Evolutionary conservation across 2,329 filamentous ascomycete genomes (phyloP).

Genomic region (Cucurbitaria berberidis): DNA sequence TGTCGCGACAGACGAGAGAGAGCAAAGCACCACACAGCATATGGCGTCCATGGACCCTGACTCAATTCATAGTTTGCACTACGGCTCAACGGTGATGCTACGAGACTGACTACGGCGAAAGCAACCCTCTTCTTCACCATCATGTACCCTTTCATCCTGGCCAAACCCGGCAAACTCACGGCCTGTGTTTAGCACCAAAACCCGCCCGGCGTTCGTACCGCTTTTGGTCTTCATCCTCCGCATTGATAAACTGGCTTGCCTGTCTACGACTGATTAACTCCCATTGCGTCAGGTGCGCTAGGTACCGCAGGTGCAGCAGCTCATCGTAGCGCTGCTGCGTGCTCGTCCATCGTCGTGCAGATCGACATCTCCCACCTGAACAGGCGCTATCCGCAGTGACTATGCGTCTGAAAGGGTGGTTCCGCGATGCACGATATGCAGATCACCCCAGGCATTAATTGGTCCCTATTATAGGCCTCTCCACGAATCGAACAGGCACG

Average conservation of each 20-base stretch:
- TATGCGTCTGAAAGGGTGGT: slow-evolving; percentile 17
- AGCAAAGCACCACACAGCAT: too few species aligned
- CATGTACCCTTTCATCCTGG: background rate
- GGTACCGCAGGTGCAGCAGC: slow-evolving; percentile 3
- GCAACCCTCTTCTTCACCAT: too few species aligned
- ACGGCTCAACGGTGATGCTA: background rate
- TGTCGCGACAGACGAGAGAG: too few species aligned
- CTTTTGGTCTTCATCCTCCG: slow-evolving; percentile 7
- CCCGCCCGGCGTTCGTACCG: slow-evolving; percentile 11
- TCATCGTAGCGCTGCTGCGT: slow-evolving; percentile 12
- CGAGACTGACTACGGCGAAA: too few species aligned
- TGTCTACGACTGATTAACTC: slow-evolving; percentile 1
- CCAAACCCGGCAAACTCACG: background rate
- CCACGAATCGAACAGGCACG: slow-evolving; percentile 49
- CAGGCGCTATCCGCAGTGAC: slow-evolving; percentile 17
- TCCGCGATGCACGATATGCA: slow-evolving; percentile 33
- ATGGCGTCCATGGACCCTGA: background rate
- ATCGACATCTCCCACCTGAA: slow-evolving; percentile 19
- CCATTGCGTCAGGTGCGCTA: slow-evolving; percentile 20
- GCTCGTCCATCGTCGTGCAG: slow-evolving; percentile 17
- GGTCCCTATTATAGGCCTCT: slow-evolving; percentile 38
- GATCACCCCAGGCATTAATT: slow-evolving; percentile 34
- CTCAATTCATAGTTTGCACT: too few species aligned
- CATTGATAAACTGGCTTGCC: slow-evolving; percentile 13
- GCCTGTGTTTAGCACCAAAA: slow-evolving; percentile 2